Evolutionary conservation across 2,329 filamentous ascomycete species (phyloP).

Genomic region (Aspergillus melleus): DNA sequence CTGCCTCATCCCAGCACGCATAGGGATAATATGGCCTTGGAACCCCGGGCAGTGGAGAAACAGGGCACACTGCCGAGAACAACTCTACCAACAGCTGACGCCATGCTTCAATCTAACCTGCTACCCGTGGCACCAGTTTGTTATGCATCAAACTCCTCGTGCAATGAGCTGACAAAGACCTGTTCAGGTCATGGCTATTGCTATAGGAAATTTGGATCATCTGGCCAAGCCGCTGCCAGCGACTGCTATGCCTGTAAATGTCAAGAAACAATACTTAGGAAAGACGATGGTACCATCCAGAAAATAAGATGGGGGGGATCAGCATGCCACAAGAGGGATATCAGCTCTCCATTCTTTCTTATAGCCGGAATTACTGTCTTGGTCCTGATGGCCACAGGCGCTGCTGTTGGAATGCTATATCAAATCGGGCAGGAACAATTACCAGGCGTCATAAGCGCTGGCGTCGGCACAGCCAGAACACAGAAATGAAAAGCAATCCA

Average conservation of each 20-base stretch:
- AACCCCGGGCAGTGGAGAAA: background rate
- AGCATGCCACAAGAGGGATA: constrained; percentile 87
- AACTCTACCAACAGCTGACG: background rate
- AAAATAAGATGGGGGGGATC: constrained; percentile 78
- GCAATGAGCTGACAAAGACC: constrained; percentile 67
- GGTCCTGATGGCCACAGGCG: constrained; percentile 66
- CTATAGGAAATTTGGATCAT: constrained; percentile 61
- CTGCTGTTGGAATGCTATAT: constrained; percentile 76
- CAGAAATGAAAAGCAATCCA: constrained; percentile 36
- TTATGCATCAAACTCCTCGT: constrained; percentile 69
- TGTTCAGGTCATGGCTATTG: constrained; percentile 85
- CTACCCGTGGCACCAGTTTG: constrained; percentile 67
- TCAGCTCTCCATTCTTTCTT: constrained; percentile 86
- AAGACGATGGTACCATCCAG: constrained; percentile 53
- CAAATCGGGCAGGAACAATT: constrained; percentile 82
- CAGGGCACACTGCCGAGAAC: background rate
- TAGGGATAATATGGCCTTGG: background rate
- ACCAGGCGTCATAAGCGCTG: constrained; percentile 93
- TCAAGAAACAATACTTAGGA: constrained; percentile 54
- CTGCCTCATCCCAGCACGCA: constrained; percentile 39
- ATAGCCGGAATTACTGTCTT: constrained; percentile 73
- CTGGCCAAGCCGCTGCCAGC: constrained; percentile 34
- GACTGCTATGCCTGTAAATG: constrained; percentile 82
- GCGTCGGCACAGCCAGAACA: constrained; percentile 69
- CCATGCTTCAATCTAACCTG: constrained; percentile 25